phyloP scores from a whole-genome alignment of 306 rosid genomes.

The barrel medic (Medicago truncatula) region MtrunA17r5.0-ANR NC_053048.1:46308001-46308500 shows the following conservation, averaged over 20 bases:
- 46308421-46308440: constrained; percentile 76
- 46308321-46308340: constrained; percentile 82
- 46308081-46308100: constrained; percentile 37
- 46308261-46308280: constrained; percentile 88
- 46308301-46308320: constrained; percentile 92
- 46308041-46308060: constrained; percentile 41
- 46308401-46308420: constrained; percentile 84
- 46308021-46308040: constrained; percentile 40
- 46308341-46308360: constrained; percentile 76
- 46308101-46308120: constrained; percentile 66
- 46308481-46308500: constrained; percentile 91
- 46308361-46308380: constrained; percentile 69
- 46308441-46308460: constrained; percentile 84
- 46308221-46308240: constrained; percentile 93
- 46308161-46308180: constrained; percentile 44
- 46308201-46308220: constrained; percentile 93
- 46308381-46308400: constrained; percentile 78
- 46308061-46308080: constrained; percentile 45
- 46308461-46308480: constrained; percentile 92
- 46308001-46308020: too few species aligned
- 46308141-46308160: constrained; percentile 69
- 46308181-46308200: constrained; percentile 60
- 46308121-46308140: constrained; percentile 76
- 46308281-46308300: constrained; percentile 88
- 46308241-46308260: constrained; percentile 96